These are phyloP conservation scores for Durotheca rogersii DNA, from an alignment of 495 filamentous ascomycete genomes.

Conservation along the genomic window DNA sequence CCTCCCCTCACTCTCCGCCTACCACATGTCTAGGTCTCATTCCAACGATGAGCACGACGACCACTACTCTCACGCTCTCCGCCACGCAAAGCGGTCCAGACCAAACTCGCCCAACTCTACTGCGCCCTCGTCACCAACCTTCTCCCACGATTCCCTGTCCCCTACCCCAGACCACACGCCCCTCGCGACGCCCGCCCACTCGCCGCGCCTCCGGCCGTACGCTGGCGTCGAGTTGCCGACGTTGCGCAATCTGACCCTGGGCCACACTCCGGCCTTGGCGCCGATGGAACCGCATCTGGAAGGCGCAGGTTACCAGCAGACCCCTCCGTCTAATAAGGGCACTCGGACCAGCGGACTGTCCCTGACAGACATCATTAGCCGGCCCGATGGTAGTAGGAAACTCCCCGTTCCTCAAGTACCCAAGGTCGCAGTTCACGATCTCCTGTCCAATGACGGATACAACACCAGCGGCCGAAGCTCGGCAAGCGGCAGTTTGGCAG, in stretches of 20 bases:
- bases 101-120: conserved; percentile 94
- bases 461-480: conserved; percentile 50
- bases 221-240: conserved; percentile 71
- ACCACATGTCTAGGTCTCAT: conserved; percentile 91
- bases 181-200: conserved; percentile 92
- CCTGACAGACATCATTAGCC: conserved; percentile 89
- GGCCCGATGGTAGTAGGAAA: conserved; percentile 83
- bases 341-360: conserved; percentile 64
- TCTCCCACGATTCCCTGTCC: conserved; percentile 93
- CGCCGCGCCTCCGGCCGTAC: conserved; percentile 82
- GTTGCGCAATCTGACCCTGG: conserved; percentile 83
- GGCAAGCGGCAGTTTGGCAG: conserved; percentile 49
- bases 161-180: conserved; percentile 97
- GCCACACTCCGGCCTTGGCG: conserved; percentile 84
- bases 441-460: conserved; percentile 67
- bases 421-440: conserved; percentile 85
- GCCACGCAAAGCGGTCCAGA: conserved; percentile 80
- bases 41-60: conserved; percentile 84
- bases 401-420: conserved; percentile 88
- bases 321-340: conserved; percentile 39
- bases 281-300: conserved; percentile 84
- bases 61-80: conserved; percentile 58
- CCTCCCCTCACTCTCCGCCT: conserved; percentile 77
- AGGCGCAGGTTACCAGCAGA: conserved; percentile 41
- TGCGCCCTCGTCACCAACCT: conserved; percentile 94